A percentile compares a stretch with the other conserved stretches of the same genome.
phyloP scores from a whole-genome alignment of 2,329 filamentous ascomycete species.

The Exophiala lecanii-corni region DNA sequence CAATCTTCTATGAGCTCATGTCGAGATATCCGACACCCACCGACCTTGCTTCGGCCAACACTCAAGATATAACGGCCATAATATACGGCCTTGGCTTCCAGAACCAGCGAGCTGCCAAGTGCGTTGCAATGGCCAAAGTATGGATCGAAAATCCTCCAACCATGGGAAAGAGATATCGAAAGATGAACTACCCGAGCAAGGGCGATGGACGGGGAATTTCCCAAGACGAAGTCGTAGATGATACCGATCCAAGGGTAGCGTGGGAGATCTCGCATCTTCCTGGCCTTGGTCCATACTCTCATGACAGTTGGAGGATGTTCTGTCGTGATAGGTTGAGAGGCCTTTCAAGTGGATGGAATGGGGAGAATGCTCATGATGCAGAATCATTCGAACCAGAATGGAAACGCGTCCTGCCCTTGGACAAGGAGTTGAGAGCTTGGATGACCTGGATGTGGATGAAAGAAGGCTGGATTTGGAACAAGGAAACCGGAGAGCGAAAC shows the following conservation, averaged over 20 bases:
- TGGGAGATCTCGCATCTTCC: conserved; percentile 88
- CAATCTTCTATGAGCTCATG: conserved; percentile 67
- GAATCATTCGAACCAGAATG: conserved; percentile 74
- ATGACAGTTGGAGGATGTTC: conserved; percentile 92
- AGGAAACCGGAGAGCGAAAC: conserved; percentile 55
- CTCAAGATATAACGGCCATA: conserved; percentile 54
- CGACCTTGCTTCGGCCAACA: conserved; percentile 55
- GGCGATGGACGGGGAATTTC: conserved; percentile 48
- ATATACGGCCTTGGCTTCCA: conserved; percentile 70
- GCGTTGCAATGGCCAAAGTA: conserved; percentile 64
- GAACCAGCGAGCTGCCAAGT: conserved; percentile 59
- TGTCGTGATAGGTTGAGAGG: conserved; percentile 74
- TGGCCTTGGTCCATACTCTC: conserved; percentile 69
- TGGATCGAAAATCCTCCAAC: conserved; percentile 64
- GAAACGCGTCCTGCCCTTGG: conserved; percentile 75
- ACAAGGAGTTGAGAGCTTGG: conserved; percentile 81
- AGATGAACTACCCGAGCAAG: conserved; percentile 51
- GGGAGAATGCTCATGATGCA: conserved; percentile 38
- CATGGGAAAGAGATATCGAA: conserved; percentile 53
- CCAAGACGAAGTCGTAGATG: conserved; percentile 44
- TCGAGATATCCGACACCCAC: conserved; percentile 62
- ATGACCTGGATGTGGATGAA: conserved; percentile 88
- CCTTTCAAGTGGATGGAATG: conserved; percentile 62
- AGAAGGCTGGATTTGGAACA: conserved; percentile 79
- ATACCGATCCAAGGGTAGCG: conserved; percentile 48